Evolutionary conservation across 2,329 filamentous ascomycete species (phyloP).

Genomic region (Cordyceps sp.): DNA sequence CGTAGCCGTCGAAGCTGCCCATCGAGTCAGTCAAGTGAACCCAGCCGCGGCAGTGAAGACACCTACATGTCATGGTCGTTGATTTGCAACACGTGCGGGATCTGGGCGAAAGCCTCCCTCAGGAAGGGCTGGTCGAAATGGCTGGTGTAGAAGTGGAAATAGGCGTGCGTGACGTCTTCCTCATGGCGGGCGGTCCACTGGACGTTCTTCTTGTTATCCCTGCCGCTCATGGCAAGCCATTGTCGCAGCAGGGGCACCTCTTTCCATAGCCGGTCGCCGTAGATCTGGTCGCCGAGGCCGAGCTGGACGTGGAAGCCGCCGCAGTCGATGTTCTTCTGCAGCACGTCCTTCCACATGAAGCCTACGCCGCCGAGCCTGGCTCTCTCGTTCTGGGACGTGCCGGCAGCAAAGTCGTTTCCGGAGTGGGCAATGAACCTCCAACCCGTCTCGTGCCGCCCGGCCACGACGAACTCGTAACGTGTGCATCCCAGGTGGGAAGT

Average conservation of each 20-base stretch:
- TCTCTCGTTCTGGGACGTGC: constrained; percentile 73
- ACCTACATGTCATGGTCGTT: constrained; percentile 97
- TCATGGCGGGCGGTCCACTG: constrained; percentile 90
- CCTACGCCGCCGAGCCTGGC: constrained; percentile 74
- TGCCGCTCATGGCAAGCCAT: constrained; percentile 84
- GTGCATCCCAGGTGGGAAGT: constrained; percentile 95
- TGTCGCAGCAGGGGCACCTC: constrained; percentile 87
- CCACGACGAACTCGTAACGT: constrained; percentile 93
- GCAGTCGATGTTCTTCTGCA: constrained; percentile 93
- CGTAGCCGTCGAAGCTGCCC: constrained; percentile 81
- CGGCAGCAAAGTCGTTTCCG: constrained; percentile 85
- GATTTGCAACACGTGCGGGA: constrained; percentile 81
- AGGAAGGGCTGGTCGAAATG: constrained; percentile 96
- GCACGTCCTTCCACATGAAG: constrained; percentile 97
- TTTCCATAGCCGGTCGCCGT: constrained; percentile 89
- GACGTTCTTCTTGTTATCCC: constrained; percentile 80
- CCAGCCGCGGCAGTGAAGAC: not conserved
- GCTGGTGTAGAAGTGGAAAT: constrained; percentile 97
- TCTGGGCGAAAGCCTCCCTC: constrained; percentile 91
- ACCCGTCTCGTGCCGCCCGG: constrained; percentile 72
- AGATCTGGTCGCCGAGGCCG: constrained; percentile 86
- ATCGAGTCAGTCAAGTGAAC: not conserved
- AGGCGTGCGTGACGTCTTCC: constrained; percentile 88
- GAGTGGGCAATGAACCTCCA: constrained; percentile 96
- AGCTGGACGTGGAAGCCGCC: constrained; percentile 91